Percentiles rank a stretch among this genome's conserved stretches.
phyloP scores from a whole-genome alignment of 352 stramenopile genomes.

The Thraustochytrium striatum region DNA sequence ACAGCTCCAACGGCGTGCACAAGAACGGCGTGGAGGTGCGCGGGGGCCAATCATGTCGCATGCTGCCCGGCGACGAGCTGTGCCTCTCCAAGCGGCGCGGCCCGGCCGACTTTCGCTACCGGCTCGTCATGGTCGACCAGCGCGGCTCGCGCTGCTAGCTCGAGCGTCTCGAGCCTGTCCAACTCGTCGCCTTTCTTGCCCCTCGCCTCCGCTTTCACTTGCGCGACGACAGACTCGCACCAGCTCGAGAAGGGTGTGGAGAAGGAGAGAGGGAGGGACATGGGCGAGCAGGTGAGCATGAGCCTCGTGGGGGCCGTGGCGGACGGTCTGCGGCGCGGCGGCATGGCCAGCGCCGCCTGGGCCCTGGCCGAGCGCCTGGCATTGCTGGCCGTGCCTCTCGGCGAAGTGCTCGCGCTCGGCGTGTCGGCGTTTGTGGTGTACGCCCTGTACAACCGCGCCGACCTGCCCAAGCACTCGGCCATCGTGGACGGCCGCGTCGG shows the following conservation, averaged over 20 bases:
- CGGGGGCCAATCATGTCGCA: not conserved
- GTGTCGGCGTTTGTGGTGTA: not conserved
- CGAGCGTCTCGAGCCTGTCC: not conserved
- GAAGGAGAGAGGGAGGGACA: not conserved
- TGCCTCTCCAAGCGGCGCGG: not conserved
- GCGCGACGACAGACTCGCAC: not conserved
- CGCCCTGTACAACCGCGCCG: not conserved
- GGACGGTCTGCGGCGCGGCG: not conserved
- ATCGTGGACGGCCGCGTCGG: not conserved
- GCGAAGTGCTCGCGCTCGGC: not conserved
- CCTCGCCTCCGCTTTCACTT: not conserved
- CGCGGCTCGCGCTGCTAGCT: not conserved
- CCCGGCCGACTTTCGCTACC: not conserved
- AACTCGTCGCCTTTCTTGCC: not conserved
- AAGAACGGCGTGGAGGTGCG: not conserved
- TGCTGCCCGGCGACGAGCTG: not conserved
- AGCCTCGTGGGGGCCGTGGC: not conserved
- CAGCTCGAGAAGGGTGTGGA: not conserved
- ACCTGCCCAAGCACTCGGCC: conserved; percentile 37
- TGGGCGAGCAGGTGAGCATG: not conserved
- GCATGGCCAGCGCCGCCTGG: not conserved
- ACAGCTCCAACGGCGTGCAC: not conserved
- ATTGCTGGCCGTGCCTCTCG: conserved; percentile 21
- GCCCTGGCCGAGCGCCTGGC: not conserved
- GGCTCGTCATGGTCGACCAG: not conserved